phyloP scores from a whole-genome alignment of 2,329 filamentous ascomycete species.

The Penicillium capsulatum region DNA sequence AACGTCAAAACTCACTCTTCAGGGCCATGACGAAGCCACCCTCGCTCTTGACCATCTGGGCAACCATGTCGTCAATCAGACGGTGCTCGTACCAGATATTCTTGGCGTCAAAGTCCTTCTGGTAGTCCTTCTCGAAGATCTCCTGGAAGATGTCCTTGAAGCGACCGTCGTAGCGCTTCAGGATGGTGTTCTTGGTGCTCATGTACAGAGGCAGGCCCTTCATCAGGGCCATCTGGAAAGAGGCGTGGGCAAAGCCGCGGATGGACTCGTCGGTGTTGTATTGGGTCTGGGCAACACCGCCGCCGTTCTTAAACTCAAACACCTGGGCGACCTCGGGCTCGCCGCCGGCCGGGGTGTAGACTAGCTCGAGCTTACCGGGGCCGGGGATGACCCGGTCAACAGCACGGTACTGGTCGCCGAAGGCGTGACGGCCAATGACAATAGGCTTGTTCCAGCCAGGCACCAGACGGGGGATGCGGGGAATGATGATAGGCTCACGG shows the following conservation, averaged over 20 bases:
- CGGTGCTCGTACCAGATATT: constrained; percentile 99
- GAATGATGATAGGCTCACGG: constrained; percentile 97
- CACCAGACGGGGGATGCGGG: constrained; percentile 84
- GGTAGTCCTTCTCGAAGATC: constrained; percentile 84
- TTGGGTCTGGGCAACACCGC: constrained; percentile 87
- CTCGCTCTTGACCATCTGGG: constrained; percentile 98
- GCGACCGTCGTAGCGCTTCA: constrained; percentile 96
- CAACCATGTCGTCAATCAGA: constrained; percentile 99
- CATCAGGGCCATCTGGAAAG: constrained; percentile 88
- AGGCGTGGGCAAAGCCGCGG: constrained; percentile 87
- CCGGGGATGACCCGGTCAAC: constrained; percentile 83
- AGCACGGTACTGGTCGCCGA: constrained; percentile 97
- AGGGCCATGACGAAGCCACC: constrained; percentile 96
- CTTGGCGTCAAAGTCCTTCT: constrained; percentile 82
- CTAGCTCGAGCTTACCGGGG: constrained; percentile 86
- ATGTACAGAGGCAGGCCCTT: constrained; percentile 94
- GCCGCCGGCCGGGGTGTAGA: constrained; percentile 78
- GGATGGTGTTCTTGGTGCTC: constrained; percentile 99
- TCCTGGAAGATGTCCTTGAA: constrained; percentile 99
- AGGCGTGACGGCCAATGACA: constrained; percentile 97
- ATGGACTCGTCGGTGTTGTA: constrained; percentile 99
- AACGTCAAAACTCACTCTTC: constrained; percentile 69
- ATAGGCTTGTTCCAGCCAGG: constrained; percentile 99
- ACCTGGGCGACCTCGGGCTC: constrained; percentile 83
- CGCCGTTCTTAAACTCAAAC: constrained; percentile 72